A percentile compares a stretch with the other conserved stretches of the same genome.
Evolutionary conservation across 129 eudicot genomes (phyloP).

Genomic region (Flaveria trinervia): DNA sequence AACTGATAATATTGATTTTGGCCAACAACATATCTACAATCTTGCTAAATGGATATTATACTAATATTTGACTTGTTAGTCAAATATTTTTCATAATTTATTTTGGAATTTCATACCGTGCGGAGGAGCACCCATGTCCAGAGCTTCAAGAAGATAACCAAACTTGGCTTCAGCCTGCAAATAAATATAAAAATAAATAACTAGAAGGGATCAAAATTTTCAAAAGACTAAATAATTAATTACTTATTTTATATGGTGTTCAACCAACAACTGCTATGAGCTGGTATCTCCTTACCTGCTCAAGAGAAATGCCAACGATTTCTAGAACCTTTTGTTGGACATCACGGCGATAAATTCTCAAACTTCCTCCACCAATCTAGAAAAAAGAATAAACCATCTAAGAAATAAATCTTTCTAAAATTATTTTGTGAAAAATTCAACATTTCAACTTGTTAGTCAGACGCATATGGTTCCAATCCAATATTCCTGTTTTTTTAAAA

Average conservation of each 20-base stretch:
- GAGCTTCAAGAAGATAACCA: slow-evolving; percentile 92
- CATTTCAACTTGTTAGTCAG: not conserved
- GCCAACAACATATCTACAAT: not conserved
- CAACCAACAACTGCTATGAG: slow-evolving; percentile 6
- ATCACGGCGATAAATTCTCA: slow-evolving; percentile 89
- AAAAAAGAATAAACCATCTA: slow-evolving; percentile 3
- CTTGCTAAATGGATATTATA: not conserved
- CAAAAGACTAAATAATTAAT: not conserved
- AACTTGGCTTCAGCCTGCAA: slow-evolving; percentile 96
- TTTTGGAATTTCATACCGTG: slow-evolving; percentile 54
- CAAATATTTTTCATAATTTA: not conserved
- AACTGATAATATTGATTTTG: not conserved
- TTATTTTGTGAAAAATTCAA: not conserved
- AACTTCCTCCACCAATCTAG: slow-evolving; percentile 98
- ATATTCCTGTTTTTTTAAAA: not conserved
- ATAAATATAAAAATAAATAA: slow-evolving; percentile 9
- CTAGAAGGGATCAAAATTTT: slow-evolving; percentile 7
- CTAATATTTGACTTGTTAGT: not conserved
- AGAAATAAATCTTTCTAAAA: not conserved
- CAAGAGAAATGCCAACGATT: slow-evolving; percentile 78
- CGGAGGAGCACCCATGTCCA: slow-evolving; percentile 99
- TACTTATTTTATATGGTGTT: not conserved
- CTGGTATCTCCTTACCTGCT: slow-evolving; percentile 57
- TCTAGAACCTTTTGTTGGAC: slow-evolving; percentile 93
- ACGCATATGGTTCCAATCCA: not conserved